Evolutionary conservation across 2,329 filamentous ascomycete species (phyloP), one percentile per base, ranked within the genome.

Genomic region (Colletotrichum neosansevieriae): DNA sequence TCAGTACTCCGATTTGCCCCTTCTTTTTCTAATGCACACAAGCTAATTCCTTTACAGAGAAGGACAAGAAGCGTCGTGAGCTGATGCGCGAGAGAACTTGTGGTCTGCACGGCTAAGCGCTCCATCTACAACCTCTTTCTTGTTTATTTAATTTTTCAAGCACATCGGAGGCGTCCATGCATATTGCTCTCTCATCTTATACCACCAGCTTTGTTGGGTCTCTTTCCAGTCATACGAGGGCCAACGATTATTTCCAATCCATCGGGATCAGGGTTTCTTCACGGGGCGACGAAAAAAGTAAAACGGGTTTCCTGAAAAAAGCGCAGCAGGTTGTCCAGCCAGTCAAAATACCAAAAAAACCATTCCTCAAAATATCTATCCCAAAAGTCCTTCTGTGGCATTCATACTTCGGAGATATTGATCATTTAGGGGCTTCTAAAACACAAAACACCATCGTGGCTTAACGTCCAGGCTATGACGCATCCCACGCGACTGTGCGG

Each of bases 31-130:
- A 36, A 11, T 17, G 19, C 47, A 17, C 2, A 34, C 11, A 13
- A 7, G 24, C 45, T 86, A 74, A 86, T 75, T 59, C 42, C 36
- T 24, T 6, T 67, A 76, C 72, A 92, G 91, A 81, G 72, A 92
- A 91, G 81, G 91, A 93, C 74, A 88, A 88, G 80, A 82, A 87
- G 76, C 85, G 91, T 74, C 86, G 89, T 80, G 88, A 88, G 73
- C 74, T 90, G 74, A 92, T 92, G 89, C 85, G 84, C 72, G 81
- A 90, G 79, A 83, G 91, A 74, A 91, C 88, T 1, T 77, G 78
- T 61, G 85, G 85, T 70, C 78, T 85, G 53, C 71, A 70, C 60
- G 63, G 63, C 42, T 67, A 50, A 2, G 4, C 12, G 40, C 34
- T 11, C 19, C 36, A 53, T 6, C 34, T 12, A 13, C 29, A 51